These are phyloP conservation scores for Aspergillus clavatus DNA, from an alignment of 2,329 filamentous ascomycete species.

Conservation along the genomic window DNA sequence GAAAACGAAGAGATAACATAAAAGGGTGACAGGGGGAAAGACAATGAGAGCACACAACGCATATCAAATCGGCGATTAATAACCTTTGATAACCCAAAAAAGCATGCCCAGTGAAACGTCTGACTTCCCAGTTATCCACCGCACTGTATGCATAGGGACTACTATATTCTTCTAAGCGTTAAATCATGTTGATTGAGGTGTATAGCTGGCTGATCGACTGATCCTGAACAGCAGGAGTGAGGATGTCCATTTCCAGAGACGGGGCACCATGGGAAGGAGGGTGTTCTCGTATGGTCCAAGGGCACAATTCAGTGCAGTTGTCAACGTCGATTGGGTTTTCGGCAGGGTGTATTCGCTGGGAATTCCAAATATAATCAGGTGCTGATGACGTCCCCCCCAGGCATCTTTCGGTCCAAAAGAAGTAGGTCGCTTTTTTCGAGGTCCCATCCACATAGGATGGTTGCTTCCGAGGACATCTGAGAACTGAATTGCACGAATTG, in stretches of 20 bases:
- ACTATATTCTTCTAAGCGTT: conserved; percentile 2
- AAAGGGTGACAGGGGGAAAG: too few relatives aligned
- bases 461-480: conserved; percentile 34
- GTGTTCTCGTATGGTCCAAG: conserved; percentile 38
- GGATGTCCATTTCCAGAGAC: conserved; percentile 29
- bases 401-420: conserved; percentile 33
- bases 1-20: too few relatives aligned
- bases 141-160: not conserved
- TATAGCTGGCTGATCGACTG: conserved; percentile 33
- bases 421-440: conserved; percentile 28
- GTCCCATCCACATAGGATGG: conserved; percentile 22
- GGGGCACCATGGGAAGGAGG: conserved; percentile 31
- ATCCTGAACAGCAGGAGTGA: conserved; percentile 29
- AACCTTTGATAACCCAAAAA: not conserved
- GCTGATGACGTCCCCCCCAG: conserved; percentile 25
- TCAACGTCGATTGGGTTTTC: conserved; percentile 30
- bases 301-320: conserved; percentile 37
- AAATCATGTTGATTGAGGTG: conserved; percentile 33
- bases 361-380: conserved; percentile 31
- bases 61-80: too few relatives aligned
- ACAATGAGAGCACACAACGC: too few relatives aligned
- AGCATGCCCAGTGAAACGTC: not conserved
- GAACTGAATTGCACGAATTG: conserved; percentile 29
- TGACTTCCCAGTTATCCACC: too few relatives aligned
- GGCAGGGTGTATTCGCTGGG: conserved; percentile 36